Base-by-base conservation (phyloP, 768 basidiomycete genomes). In the Tylopilus cervinicoccineus region DNA sequence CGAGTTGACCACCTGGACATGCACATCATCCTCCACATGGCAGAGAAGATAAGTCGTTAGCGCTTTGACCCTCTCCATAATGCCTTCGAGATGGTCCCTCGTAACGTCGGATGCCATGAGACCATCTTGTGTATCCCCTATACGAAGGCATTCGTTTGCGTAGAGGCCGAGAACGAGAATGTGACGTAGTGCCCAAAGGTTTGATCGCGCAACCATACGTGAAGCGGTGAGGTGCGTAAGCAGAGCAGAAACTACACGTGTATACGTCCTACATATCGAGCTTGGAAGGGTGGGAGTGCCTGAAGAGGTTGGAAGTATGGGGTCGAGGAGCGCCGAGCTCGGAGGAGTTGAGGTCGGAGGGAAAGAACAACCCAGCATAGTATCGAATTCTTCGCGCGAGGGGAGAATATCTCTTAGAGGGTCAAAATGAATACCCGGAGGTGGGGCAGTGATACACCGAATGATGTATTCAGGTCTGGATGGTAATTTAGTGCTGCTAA, bases 111-210 rank as follows among this genome's bases (percentile, higher is more conserved):
- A 22, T 4, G 33, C n/a, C 19, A 88, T 84, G 1, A 83, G 66
- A 0, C 78, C 70, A 60, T 73, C 80, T 12, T 58, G 62, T 4
- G 67, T 70, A 6, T 72, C 70, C 10, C 79, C 80, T 1, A 86
- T 68, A 23, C 76, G 72, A 22, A 80, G 64, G 17, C 76, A 70
- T 59, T 93, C 89, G 27, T 77, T 70, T 1, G 83, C 82, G 50
- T 84, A 84, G 6, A 83, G 61, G 1, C 74, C 71, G 20, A 92
- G 71, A 0, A 79, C 75, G 9, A 88, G 66, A 45, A 92, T 70
- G 60, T 92, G 87, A 9, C 79, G 77, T 5, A 97, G 62, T 0
- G 79, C 75, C 84, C 86, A 87, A 0, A 80, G 56, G 43, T 86
- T 77, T 14, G 70, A 67, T 42, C 73, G 78, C 4, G 84, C 81